These are phyloP conservation scores for Syzygium aromaticum DNA, from an alignment of 345 rosid species.

Conservation along the genomic window DNA sequence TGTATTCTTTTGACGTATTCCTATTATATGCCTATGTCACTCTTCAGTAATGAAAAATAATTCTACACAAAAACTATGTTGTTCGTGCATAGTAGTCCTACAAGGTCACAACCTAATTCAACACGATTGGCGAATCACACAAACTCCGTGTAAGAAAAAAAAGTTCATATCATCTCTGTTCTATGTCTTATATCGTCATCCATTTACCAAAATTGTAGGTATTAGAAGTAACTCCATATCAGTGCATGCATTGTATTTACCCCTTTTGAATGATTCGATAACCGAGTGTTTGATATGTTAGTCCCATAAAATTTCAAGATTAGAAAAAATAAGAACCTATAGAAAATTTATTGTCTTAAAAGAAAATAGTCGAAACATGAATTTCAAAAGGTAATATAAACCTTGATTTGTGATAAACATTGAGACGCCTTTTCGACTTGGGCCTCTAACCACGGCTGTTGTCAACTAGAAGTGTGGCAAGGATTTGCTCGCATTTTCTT, in stretches of 20 bases:
- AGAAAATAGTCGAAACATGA: neutral
- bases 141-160: too few relatives aligned
- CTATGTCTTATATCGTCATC: too few relatives aligned
- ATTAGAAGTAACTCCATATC: neutral
- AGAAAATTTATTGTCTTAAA: neutral
- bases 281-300: too few relatives aligned
- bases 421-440: neutral
- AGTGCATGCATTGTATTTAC: neutral
- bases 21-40: neutral
- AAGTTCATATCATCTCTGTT: too few relatives aligned
- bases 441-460: neutral
- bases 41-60: neutral
- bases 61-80: neutral
- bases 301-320: neutral
- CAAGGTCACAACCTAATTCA: too few relatives aligned
- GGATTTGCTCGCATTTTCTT: too few relatives aligned
- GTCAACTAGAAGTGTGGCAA: neutral
- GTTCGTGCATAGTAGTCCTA: rapidly evolving
- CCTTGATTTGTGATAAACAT: neutral
- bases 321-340: neutral
- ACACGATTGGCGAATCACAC: too few relatives aligned
- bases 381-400: neutral
- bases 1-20: neutral
- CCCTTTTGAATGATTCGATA: too few relatives aligned
- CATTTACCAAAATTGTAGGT: neutral